phyloP scores from a whole-genome alignment of 2,329 filamentous ascomycete genomes.

The Fonsecaea pedrosoi region DNA sequence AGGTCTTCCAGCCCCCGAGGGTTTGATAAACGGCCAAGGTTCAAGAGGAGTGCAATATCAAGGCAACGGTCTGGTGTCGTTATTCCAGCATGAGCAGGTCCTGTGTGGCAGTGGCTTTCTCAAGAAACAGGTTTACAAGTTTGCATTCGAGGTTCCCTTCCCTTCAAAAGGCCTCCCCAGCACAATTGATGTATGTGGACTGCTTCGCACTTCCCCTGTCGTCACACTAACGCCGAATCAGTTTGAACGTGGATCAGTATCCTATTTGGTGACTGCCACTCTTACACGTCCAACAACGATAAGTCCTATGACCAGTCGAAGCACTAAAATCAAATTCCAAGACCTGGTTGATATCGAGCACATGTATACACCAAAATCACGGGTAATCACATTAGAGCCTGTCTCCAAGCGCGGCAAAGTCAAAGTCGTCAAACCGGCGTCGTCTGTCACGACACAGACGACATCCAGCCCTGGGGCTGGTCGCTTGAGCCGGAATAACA shows the following conservation, averaged over 20 bases:
- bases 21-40: constrained; percentile 62
- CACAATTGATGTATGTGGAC: constrained; percentile 82
- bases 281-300: constrained; percentile 89
- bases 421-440: constrained; percentile 60
- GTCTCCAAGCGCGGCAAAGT: constrained; percentile 73
- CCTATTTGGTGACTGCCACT: constrained; percentile 88
- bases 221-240: constrained; percentile 50
- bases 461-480: constrained; percentile 50
- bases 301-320: constrained; percentile 77
- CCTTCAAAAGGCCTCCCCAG: constrained; percentile 70
- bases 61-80: constrained; percentile 68
- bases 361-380: constrained; percentile 74
- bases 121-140: constrained; percentile 69
- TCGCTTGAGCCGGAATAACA: constrained; percentile 49
- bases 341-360: constrained; percentile 85
- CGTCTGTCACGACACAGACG: constrained; percentile 51
- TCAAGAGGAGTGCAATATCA: constrained; percentile 62
- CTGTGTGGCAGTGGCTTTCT: constrained; percentile 69
- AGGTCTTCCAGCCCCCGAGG: constrained; percentile 56
- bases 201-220: constrained; percentile 22
- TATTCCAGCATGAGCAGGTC: constrained; percentile 70
- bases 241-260: constrained; percentile 95
- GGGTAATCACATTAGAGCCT: constrained; percentile 85
- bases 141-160: constrained; percentile 69
- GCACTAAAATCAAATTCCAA: constrained; percentile 77